These are phyloP conservation scores for Podila clonocystis DNA, from an alignment of 192 early-diverging fungal genomes.

Conservation along the genomic window DNA sequence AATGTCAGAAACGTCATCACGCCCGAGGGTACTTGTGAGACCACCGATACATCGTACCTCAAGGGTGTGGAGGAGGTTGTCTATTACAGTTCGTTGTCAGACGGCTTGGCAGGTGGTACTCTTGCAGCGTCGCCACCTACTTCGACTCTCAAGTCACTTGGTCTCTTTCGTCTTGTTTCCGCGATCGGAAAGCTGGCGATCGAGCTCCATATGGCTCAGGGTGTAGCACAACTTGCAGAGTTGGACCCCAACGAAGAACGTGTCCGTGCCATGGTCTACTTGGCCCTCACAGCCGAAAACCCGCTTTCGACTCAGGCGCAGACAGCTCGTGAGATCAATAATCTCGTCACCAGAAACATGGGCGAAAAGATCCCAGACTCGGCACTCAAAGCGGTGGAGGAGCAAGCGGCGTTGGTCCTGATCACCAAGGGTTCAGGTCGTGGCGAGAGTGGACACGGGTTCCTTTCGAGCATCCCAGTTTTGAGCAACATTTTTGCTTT, in stretches of 20 bases:
- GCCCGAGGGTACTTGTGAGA: constrained; percentile 28
- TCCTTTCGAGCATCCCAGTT: constrained; percentile 29
- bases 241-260: constrained; percentile 22
- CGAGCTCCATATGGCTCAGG: constrained; percentile 51
- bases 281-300: constrained; percentile 38
- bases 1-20: constrained; percentile 24
- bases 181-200: constrained; percentile 41
- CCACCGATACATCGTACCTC: constrained; percentile 40
- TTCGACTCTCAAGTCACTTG: constrained; percentile 18
- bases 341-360: constrained; percentile 23
- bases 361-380: constrained; percentile 32
- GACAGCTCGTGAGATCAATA: constrained; percentile 48
- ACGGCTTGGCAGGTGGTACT: constrained; percentile 31
- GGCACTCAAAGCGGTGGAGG: constrained; percentile 13
- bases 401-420: constrained; percentile 30
- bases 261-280: constrained; percentile 47
- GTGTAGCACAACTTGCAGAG: constrained; percentile 38
- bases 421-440: constrained; percentile 22
- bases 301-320: constrained; percentile 18
- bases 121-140: constrained; percentile 14
- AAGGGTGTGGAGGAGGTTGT: constrained; percentile 44
- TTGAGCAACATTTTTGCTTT: constrained; percentile 45
- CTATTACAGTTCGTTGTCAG: constrained; percentile 32
- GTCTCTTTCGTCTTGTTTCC: constrained; percentile 12
- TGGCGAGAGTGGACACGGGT: background rate